A percentile compares a stretch with the other conserved stretches of the same genome.
These are phyloP conservation scores for Yarrowia hollandica DNA, from an alignment of 805 yeast genomes.

Conservation along the genomic window DNA sequence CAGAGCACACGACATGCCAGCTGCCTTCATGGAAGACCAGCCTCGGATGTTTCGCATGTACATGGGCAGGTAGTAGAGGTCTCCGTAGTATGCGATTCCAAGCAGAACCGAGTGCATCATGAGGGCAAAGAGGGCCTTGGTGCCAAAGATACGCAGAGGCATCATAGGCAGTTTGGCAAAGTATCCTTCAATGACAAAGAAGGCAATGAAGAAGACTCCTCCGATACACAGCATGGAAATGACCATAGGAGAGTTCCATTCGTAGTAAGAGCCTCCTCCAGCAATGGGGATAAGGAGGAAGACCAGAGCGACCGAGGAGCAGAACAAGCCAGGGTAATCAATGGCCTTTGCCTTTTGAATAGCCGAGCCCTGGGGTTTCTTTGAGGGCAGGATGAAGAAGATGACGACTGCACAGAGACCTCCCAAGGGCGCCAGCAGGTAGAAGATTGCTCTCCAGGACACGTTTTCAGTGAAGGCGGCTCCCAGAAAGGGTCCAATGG, in stretches of 20 bases:
- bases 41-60: slow-evolving; percentile 51
- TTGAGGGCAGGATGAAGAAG: slow-evolving; percentile 37
- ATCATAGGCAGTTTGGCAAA: slow-evolving; percentile 55
- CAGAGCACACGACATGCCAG: slow-evolving; percentile 47
- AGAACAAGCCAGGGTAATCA: slow-evolving; percentile 54
- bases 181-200: slow-evolving; percentile 53
- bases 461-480: slow-evolving; percentile 48
- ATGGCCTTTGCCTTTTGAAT: slow-evolving; percentile 47
- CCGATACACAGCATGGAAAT: slow-evolving; percentile 48
- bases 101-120: slow-evolving; percentile 46
- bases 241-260: slow-evolving; percentile 53
- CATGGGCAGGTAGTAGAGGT: slow-evolving; percentile 50
- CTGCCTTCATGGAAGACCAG: slow-evolving; percentile 43
- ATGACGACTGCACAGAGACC: slow-evolving; percentile 39
- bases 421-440: slow-evolving; percentile 49
- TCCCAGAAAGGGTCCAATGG: slow-evolving; percentile 56
- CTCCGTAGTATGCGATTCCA: slow-evolving; percentile 51
- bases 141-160: slow-evolving; percentile 50
- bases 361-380: slow-evolving; percentile 45
- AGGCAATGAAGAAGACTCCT: slow-evolving; percentile 44
- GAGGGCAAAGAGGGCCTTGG: slow-evolving; percentile 43
- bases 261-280: slow-evolving; percentile 61
- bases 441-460: slow-evolving; percentile 55
- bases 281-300: slow-evolving; percentile 55
- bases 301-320: slow-evolving; percentile 50